These are phyloP conservation scores for Cryptococcus jaspeensis DNA, from an alignment of 1,284 basidiomycete species.

Conservation along the genomic window DNA sequence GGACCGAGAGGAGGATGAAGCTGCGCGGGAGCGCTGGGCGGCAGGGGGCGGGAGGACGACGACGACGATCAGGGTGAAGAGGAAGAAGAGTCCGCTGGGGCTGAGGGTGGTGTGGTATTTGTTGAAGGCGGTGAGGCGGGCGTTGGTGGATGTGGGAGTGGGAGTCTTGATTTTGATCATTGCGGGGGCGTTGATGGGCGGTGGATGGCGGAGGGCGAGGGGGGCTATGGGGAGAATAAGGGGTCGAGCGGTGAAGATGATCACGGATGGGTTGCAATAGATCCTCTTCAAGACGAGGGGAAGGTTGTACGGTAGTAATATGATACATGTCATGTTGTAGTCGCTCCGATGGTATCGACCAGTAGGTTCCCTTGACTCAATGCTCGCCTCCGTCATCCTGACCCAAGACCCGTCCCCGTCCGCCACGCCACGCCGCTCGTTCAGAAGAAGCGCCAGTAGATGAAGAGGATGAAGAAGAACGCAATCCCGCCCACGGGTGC, in stretches of 20 bases:
- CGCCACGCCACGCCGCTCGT: not conserved
- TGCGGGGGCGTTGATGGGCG: constrained; percentile 28
- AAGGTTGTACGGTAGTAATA: not conserved
- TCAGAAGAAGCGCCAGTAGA: constrained; percentile 84
- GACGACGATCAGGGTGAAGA: constrained; percentile 20
- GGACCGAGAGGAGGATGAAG: constrained; percentile 36
- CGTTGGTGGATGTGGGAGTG: constrained; percentile 35
- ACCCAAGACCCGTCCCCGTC: not conserved
- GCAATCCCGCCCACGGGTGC: constrained; percentile 82
- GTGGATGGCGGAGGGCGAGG: constrained; percentile 31
- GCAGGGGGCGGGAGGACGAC: constrained; percentile 5
- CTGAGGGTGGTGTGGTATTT: constrained; percentile 37
- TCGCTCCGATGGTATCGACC: too few relatives aligned
- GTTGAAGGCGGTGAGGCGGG: constrained; percentile 33
- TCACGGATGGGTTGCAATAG: constrained; percentile 12
- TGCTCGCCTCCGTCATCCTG: not conserved
- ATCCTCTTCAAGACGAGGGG: not conserved
- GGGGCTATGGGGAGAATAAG: constrained; percentile 13
- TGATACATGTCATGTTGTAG: constrained; percentile 2
- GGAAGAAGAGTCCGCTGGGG: constrained; percentile 24
- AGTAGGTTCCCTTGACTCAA: not conserved
- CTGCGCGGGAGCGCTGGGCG: constrained; percentile 13
- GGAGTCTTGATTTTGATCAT: constrained; percentile 30
- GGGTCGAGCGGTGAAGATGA: constrained; percentile 10
- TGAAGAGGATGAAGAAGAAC: constrained; percentile 76